Base-by-base conservation (phyloP, 108 stramenopile genomes). In the Phaeodactylum tricornutum region DNA sequence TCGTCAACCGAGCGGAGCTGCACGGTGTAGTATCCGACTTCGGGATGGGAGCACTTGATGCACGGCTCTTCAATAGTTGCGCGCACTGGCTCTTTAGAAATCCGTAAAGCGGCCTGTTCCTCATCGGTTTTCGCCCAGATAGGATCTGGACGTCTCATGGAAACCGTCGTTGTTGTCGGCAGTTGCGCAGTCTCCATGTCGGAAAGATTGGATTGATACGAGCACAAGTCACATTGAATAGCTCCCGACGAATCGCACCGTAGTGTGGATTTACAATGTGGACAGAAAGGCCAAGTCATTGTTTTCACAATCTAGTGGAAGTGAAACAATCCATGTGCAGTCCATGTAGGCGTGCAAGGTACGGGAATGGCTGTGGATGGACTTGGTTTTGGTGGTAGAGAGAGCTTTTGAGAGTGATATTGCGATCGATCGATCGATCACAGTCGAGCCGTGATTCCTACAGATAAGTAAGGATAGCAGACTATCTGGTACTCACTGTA, bases 1-100 rank as follows among this genome's bases (percentile, higher is more conserved):
- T 99, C 98, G 78, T 99, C 98, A 23, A 96, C 98, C 24, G 85
- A 88, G 31, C 96, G 69, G 66, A 99, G 62, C 65, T 99, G 98
- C 49, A 96, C 94, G 12, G 98, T 99, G 47, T 96, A 97, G 56
- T 96, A 99, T 42, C 89, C 81, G 23, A 96, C 88, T 59, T 95
- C 82, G 17, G 84, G 75, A 31, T 87, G 73, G 23, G 70, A 79
- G 60, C 98, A 99, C 58, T 93, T 93, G 16, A 93, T 62, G 59
- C 98, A 99, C 11, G 92, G 84, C 62, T 99, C 95, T 50, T 99
- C 93, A 23, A 99, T 93, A 29, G 87, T 88, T 29, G 90, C 91
- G 42, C 89, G 71, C 35, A 69, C 78, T 11, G 88, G 81, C 41
- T 81, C 81, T 17, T 66, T 64, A 21, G 72, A 66, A 38, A 29